Evolutionary conservation across 2,329 filamentous ascomycete species (phyloP).

Genomic region (Penicillium sclerotiorum): DNA sequence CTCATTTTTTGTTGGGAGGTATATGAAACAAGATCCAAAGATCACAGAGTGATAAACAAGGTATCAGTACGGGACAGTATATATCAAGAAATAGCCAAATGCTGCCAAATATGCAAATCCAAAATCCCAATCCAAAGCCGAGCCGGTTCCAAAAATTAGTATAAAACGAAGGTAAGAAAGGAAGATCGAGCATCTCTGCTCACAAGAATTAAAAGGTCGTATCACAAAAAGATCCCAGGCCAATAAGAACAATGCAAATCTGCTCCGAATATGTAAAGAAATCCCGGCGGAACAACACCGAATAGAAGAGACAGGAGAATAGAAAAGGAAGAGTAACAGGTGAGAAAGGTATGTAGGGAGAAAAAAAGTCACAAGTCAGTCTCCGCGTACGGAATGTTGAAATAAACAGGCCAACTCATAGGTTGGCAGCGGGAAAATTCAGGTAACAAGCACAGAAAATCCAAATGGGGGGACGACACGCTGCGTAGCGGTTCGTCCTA

Average conservation of each 20-base stretch:
- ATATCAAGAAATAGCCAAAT: slow-evolving; percentile 25
- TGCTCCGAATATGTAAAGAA: slow-evolving; percentile 29
- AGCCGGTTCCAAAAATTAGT: slow-evolving; percentile 15
- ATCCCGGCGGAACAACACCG: slow-evolving; percentile 22
- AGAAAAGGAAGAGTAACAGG: slow-evolving; percentile 12
- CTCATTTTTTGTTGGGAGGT: slow-evolving; percentile 17
- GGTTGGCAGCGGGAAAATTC: slow-evolving; percentile 1
- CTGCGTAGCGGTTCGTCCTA: slow-evolving; percentile 24
- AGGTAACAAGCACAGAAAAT: slow-evolving; percentile 6
- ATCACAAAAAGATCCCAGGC: no score
- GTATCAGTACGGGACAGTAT: slow-evolving; percentile 29
- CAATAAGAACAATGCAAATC: slow-evolving; percentile 29
- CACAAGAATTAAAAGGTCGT: slow-evolving; percentile 27
- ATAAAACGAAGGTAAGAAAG: slow-evolving; percentile 14
- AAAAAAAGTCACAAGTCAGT: slow-evolving; percentile 19
- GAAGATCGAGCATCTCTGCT: slow-evolving; percentile 15
- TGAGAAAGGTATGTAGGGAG: slow-evolving; percentile 18
- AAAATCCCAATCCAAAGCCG: slow-evolving; percentile 24
- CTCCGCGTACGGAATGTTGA: slow-evolving; percentile 15
- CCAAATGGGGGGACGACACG: slow-evolving; percentile 10
- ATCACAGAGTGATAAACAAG: slow-evolving; percentile 10
- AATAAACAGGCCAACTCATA: slow-evolving; percentile 10
- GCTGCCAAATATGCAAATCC: slow-evolving; percentile 33
- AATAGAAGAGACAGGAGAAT: slow-evolving; percentile 26
- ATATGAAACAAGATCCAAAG: slow-evolving; percentile 16